These are phyloP conservation scores for Colletotrichum sidae DNA, from an alignment of 2,329 filamentous ascomycete species.

Conservation along the genomic window DNA sequence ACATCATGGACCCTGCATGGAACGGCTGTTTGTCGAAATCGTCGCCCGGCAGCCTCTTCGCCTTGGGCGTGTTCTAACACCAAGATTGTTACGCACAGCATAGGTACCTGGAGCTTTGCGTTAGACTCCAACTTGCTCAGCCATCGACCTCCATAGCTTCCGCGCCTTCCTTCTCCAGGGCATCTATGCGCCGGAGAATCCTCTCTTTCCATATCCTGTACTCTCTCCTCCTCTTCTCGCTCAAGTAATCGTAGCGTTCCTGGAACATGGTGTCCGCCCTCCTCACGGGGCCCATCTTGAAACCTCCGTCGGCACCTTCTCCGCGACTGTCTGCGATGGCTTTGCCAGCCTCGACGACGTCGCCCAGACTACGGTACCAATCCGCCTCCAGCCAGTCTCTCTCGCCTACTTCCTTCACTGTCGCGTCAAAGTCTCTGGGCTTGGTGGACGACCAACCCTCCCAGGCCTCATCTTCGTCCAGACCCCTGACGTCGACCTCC, in stretches of 20 bases:
- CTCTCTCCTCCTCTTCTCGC: slow-evolving; percentile 69
- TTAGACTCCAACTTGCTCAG: background rate
- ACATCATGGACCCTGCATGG: too few species aligned
- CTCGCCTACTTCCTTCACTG: slow-evolving; percentile 69
- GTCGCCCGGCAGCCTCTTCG: too few species aligned
- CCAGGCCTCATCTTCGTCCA: slow-evolving; percentile 63
- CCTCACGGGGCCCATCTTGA: slow-evolving; percentile 55
- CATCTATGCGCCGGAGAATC: slow-evolving; percentile 67
- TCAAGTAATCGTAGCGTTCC: slow-evolving; percentile 78
- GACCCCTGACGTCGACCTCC: slow-evolving; percentile 46
- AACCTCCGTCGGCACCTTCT: slow-evolving; percentile 43
- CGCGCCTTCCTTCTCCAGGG: slow-evolving; percentile 52
- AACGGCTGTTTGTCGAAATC: too few species aligned
- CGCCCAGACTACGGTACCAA: slow-evolving; percentile 71
- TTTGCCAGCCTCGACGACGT: slow-evolving; percentile 56
- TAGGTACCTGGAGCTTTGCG: too few species aligned
- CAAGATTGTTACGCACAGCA: too few species aligned
- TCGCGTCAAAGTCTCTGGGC: slow-evolving; percentile 69
- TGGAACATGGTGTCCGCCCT: slow-evolving; percentile 79
- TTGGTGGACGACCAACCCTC: slow-evolving; percentile 63
- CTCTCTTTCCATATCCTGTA: slow-evolving; percentile 73
- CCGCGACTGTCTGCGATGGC: slow-evolving; percentile 22
- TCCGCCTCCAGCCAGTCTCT: slow-evolving; percentile 69
- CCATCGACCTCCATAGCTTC: slow-evolving; percentile 51
- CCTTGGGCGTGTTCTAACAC: too few species aligned